A percentile compares a stretch with the other conserved stretches of the same genome.
Conservation (phyloP, 257 asterid genomes). For the Nicotiana benthamiana region DNA sequence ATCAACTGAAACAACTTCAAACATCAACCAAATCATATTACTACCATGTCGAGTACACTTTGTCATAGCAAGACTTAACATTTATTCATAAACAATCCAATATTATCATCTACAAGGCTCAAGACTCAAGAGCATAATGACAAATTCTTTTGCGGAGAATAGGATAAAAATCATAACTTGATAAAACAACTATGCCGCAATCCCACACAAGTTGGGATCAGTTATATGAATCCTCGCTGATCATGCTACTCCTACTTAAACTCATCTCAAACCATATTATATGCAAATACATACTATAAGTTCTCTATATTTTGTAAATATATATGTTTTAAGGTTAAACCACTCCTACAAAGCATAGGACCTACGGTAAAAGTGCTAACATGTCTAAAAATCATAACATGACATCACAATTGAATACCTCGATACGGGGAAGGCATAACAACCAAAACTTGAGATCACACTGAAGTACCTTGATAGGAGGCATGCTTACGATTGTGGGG, state of each 20-base stretch:
- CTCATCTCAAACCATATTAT: too few species aligned
- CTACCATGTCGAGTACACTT: background rate
- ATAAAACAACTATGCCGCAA: background rate
- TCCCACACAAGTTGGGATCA: too few species aligned
- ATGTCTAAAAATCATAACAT: background rate
- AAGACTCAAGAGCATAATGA: background rate
- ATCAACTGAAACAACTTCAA: conserved; percentile 10
- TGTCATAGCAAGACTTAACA: background rate
- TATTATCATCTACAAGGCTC: background rate
- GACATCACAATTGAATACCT: background rate
- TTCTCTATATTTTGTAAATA: too few species aligned
- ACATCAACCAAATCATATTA: background rate
- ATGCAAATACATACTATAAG: too few species aligned
- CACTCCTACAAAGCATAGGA: too few species aligned
- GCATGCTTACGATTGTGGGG: conserved; percentile 69
- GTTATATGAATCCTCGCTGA: too few species aligned
- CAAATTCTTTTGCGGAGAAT: background rate
- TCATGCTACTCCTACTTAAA: too few species aligned
- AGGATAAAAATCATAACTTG: background rate
- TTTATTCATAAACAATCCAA: background rate
- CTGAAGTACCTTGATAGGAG: conserved; percentile 51
- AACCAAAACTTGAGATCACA: background rate
- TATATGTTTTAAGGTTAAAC: too few species aligned
- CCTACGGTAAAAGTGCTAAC: too few species aligned
- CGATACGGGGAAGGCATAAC: background rate